Evolutionary conservation across 495 filamentous ascomycete species (phyloP).

Genomic region (Aspergillus coremiiformis): DNA sequence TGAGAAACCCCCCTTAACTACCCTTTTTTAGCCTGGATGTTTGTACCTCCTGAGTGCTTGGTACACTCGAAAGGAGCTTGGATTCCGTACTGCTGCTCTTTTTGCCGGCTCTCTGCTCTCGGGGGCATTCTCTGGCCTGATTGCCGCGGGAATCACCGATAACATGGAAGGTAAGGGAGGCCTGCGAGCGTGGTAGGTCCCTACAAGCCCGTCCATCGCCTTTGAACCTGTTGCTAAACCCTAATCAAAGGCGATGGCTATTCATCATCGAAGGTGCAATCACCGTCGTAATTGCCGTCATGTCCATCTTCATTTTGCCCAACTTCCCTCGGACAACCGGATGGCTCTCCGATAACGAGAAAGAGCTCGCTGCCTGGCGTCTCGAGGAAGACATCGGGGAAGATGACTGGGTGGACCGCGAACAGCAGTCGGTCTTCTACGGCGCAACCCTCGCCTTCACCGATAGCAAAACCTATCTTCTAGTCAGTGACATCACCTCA

Average conservation of each 20-base stretch:
- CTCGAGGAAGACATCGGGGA: conserved; percentile 72
- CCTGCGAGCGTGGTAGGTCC: conserved; percentile 42
- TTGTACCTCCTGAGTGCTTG: conserved; percentile 44
- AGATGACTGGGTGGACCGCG: conserved; percentile 61
- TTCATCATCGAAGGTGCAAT: conserved; percentile 64
- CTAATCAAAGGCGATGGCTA: conserved; percentile 26
- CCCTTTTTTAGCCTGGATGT: conserved; percentile 30
- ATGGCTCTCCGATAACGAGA: conserved; percentile 67
- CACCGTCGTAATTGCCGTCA: conserved; percentile 46
- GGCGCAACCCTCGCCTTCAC: conserved; percentile 63
- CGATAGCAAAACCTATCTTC: conserved; percentile 65
- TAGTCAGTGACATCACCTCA: conserved; percentile 8
- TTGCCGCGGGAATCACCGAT: conserved; percentile 43
- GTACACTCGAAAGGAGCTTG: conserved; percentile 47
- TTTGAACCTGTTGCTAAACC: conserved; percentile 1
- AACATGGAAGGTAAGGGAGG: conserved; percentile 37
- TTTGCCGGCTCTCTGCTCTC: conserved; percentile 46
- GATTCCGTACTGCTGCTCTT: conserved; percentile 40
- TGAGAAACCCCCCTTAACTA: neutral
- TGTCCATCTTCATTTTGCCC: conserved; percentile 57
- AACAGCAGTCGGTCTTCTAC: conserved; percentile 57
- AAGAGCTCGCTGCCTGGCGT: conserved; percentile 59
- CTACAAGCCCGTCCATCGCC: neutral
- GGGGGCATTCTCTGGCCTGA: conserved; percentile 62
- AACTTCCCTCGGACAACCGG: conserved; percentile 72